Percentiles rank a stretch among this genome's conserved stretches.
phyloP scores from a whole-genome alignment of 306 rosid species.

The Castanea sativa region DNA sequence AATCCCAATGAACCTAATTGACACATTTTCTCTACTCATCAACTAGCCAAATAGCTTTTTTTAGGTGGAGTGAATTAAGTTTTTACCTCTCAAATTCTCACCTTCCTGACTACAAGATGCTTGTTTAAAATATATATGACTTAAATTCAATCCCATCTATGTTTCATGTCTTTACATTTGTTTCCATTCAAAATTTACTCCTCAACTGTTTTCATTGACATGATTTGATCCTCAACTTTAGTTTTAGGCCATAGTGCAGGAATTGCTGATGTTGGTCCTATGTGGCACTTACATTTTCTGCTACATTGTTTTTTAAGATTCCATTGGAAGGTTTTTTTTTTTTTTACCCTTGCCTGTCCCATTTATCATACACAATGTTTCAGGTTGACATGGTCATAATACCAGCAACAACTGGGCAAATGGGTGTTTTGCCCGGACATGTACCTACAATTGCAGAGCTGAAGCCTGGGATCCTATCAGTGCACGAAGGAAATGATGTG shows the following conservation, averaged over 20 bases:
- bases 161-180: neutral
- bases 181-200: neutral
- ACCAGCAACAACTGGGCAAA: conserved; percentile 24
- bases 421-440: conserved; percentile 15
- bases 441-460: conserved; percentile 3
- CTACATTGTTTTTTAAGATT: neutral
- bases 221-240: neutral
- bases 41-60: too few relatives aligned
- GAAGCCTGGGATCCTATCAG: conserved; percentile 5
- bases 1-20: neutral
- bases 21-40: too few relatives aligned
- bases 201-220: neutral
- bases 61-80: neutral
- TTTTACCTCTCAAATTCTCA: neutral
- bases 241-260: neutral
- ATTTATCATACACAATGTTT: neutral
- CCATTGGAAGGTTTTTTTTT: neutral
- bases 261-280: neutral
- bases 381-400: conserved; percentile 12
- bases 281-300: neutral
- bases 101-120: neutral
- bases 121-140: too few relatives aligned
- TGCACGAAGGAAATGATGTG: conserved; percentile 6
- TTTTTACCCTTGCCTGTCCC: neutral
- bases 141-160: neutral